These are phyloP conservation scores for Fereydounia khargensis DNA, from an alignment of 1,284 basidiomycete species.

Conservation along the genomic window DNA sequence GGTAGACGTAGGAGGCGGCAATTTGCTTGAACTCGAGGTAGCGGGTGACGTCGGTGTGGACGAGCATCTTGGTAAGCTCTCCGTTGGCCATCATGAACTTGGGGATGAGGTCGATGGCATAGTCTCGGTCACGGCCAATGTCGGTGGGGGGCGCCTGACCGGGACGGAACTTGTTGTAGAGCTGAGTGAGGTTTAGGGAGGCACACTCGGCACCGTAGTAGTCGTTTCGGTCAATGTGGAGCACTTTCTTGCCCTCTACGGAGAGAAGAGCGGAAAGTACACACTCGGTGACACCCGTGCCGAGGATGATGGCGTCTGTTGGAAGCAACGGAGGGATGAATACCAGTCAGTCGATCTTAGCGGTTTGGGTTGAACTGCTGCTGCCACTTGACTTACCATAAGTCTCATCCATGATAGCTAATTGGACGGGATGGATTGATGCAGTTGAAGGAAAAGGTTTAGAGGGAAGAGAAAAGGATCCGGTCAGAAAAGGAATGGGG, in stretches of 20 bases:
- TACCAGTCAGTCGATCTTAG: not conserved
- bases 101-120: conserved; percentile 55
- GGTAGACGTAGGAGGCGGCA: conserved; percentile 94
- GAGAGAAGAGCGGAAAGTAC: conserved; percentile 83
- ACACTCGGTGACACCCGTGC: conserved; percentile 96
- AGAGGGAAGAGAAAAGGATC: no score
- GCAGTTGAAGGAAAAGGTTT: not conserved
- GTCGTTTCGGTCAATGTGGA: conserved; percentile 98
- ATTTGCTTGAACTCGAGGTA: conserved; percentile 99
- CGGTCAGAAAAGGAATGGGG: no score
- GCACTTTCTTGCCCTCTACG: conserved; percentile 98
- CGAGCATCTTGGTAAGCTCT: conserved; percentile 95
- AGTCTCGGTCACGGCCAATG: conserved; percentile 56
- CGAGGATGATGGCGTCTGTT: conserved; percentile 60
- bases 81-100: conserved; percentile 87
- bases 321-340: not conserved
- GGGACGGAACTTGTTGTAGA: conserved; percentile 89
- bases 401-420: conserved; percentile 46
- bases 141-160: conserved; percentile 61
- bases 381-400: conserved; percentile 39
- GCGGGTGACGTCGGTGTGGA: conserved; percentile 96
- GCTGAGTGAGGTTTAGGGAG: conserved; percentile 93
- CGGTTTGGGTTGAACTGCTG: not conserved
- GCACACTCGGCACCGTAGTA: conserved; percentile 99
- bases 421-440: not conserved